Conservation (phyloP, 192 early-diverging fungal genomes). For the Dissophora ornata region DNA sequence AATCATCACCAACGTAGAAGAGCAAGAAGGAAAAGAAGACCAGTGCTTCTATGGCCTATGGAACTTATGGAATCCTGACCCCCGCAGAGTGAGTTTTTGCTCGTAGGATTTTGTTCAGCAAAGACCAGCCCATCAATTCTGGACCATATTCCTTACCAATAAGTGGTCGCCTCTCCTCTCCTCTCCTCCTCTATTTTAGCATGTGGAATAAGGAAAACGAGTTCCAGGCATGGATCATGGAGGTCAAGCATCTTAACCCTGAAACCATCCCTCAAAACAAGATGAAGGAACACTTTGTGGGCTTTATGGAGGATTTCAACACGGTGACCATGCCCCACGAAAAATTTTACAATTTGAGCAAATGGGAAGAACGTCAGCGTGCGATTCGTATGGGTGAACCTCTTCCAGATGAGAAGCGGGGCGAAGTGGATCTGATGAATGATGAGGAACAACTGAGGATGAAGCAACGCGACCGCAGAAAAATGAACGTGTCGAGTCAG, state of each 20-base stretch:
- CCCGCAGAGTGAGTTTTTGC: slow-evolving; percentile 64
- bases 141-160: slow-evolving; percentile 7
- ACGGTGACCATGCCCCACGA: slow-evolving; percentile 72
- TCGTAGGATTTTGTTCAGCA: slow-evolving; percentile 38
- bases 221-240: slow-evolving; percentile 68
- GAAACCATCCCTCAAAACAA: slow-evolving; percentile 61
- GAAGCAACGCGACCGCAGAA: slow-evolving; percentile 26
- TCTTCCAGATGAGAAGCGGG: slow-evolving; percentile 11
- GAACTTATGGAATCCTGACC: slow-evolving; percentile 64
- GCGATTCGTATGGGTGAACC: slow-evolving; percentile 61
- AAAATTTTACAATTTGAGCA: slow-evolving; percentile 65
- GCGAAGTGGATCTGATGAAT: slow-evolving; percentile 56
- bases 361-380: slow-evolving; percentile 63
- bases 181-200: neutral
- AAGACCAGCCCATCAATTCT: neutral
- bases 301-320: slow-evolving; percentile 73
- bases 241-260: slow-evolving; percentile 60
- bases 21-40: slow-evolving; percentile 59
- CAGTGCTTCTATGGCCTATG: slow-evolving; percentile 56
- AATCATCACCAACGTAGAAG: slow-evolving; percentile 17
- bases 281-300: slow-evolving; percentile 64
- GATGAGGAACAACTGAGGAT: slow-evolving; percentile 64
- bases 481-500: slow-evolving; percentile 21
- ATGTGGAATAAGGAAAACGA: slow-evolving; percentile 59
- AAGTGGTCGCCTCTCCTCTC: neutral